A percentile compares a stretch with the other conserved stretches of the same genome.
phyloP scores from a whole-genome alignment of 805 yeast species.

The Saccharomycopsis javanensis region DNA sequence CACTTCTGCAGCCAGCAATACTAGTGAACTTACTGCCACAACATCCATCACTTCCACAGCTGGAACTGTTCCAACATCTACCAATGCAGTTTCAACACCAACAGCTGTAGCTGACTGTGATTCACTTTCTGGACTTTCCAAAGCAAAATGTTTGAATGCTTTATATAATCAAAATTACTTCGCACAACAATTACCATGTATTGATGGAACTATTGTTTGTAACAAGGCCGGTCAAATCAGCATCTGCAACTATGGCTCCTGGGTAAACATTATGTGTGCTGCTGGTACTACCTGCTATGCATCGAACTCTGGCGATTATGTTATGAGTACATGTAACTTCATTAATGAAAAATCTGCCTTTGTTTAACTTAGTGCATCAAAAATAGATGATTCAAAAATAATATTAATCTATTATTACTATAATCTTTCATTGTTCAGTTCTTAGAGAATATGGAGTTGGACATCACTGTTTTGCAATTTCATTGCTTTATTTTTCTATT shows the following conservation, averaged over 20 bases:
- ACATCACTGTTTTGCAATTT: too few species aligned
- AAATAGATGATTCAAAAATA: not conserved
- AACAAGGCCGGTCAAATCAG: conserved; percentile 41
- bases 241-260: conserved; percentile 44
- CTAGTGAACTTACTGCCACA: not conserved
- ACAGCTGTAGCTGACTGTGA: conserved; percentile 12
- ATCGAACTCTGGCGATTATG: conserved; percentile 31
- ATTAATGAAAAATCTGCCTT: conserved; percentile 23
- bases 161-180: conserved; percentile 33
- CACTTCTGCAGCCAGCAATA: not conserved
- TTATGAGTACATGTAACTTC: conserved; percentile 42
- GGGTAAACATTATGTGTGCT: conserved; percentile 53
- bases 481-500: not conserved
- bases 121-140: conserved; percentile 29
- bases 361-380: not conserved
- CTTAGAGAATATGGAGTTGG: too few species aligned
- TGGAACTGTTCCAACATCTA: not conserved
- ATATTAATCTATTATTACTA: not conserved
- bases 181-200: conserved; percentile 26
- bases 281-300: conserved; percentile 56
- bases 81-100: not conserved
- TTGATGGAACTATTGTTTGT: conserved; percentile 45
- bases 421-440: not conserved
- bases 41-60: not conserved
- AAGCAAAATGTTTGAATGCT: conserved; percentile 37